Evolutionary conservation across 345 rosid species (phyloP).

Genomic region (Lepidium didymum): DNA sequence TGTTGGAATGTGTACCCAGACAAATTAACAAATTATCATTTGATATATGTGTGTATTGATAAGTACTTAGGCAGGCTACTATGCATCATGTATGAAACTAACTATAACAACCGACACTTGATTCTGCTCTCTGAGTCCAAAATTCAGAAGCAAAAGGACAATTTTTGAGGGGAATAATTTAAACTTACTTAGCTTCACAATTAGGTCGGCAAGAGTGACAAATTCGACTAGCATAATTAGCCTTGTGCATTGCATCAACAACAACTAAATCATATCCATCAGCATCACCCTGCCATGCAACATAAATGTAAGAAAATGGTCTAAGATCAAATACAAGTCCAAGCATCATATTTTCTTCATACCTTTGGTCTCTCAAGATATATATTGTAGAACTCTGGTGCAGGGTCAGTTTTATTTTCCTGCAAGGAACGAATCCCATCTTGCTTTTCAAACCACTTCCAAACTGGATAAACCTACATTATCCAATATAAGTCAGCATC

Average conservation of each 20-base stretch:
- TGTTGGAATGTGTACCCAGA: conserved; percentile 5
- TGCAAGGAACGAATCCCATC: conserved; percentile 97
- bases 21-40: neutral
- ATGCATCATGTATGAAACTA: neutral
- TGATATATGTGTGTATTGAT: neutral
- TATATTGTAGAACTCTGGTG: conserved; percentile 99
- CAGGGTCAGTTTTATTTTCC: conserved; percentile 89
- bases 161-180: neutral
- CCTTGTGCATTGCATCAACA: conserved; percentile 99
- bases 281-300: conserved; percentile 83
- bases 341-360: conserved; percentile 12
- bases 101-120: neutral
- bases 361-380: conserved; percentile 99
- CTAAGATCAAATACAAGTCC: conserved; percentile 8
- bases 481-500: conserved; percentile 8
- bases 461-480: conserved; percentile 91
- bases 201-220: conserved; percentile 99
- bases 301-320: conserved; percentile 23
- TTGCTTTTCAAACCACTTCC: conserved; percentile 99
- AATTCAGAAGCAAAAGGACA: neutral
- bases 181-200: conserved; percentile 94
- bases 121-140: conserved; percentile 10
- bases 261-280: conserved; percentile 99
- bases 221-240: conserved; percentile 97
- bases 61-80: neutral